These are phyloP conservation scores for Tricholoma saponaceum DNA, from an alignment of 768 basidiomycete species.

Conservation along the genomic window DNA sequence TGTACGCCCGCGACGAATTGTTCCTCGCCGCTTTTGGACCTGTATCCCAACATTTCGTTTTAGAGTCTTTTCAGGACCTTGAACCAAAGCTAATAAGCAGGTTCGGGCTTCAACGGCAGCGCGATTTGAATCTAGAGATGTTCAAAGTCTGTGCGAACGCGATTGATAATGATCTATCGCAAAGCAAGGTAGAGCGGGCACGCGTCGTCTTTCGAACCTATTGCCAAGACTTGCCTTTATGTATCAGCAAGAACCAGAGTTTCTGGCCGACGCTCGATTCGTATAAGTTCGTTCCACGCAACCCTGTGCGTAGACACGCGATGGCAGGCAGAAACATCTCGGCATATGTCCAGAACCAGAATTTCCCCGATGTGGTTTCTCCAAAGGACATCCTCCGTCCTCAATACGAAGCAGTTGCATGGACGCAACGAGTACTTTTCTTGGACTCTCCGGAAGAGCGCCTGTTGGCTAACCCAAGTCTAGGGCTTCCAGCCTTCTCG, in stretches of 20 bases:
- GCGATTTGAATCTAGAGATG: slow-evolving; percentile 24
- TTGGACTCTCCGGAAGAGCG: too few species aligned
- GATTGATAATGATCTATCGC: slow-evolving; percentile 17
- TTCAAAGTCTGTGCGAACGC: slow-evolving; percentile 33
- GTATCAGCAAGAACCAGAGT: slow-evolving; percentile 9
- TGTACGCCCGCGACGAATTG: slow-evolving; percentile 32
- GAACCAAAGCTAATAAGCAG: slow-evolving; percentile 19
- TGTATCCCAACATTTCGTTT: slow-evolving; percentile 27
- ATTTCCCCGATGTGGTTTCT: slow-evolving; percentile 30
- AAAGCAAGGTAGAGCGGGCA: slow-evolving; percentile 21
- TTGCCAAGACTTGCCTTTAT: slow-evolving; percentile 30
- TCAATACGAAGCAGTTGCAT: slow-evolving; percentile 37
- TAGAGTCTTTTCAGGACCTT: slow-evolving; percentile 22
- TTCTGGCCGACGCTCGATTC: slow-evolving; percentile 16
- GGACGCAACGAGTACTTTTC: slow-evolving; percentile 43
- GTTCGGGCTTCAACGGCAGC: slow-evolving; percentile 28
- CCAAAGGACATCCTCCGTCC: slow-evolving; percentile 34
- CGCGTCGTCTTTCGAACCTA: slow-evolving; percentile 29
- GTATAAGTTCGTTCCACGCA: slow-evolving; percentile 39
- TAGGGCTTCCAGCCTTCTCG: slow-evolving; percentile 34
- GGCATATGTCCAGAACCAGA: slow-evolving; percentile 15
- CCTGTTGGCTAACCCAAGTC: too few species aligned
- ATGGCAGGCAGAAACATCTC: slow-evolving; percentile 13
- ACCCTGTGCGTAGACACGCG: neutral
- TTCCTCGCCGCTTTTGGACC: slow-evolving; percentile 32